These are phyloP conservation scores for Phytophthora colocasiae DNA, from an alignment of 352 stramenopile genomes.

Conservation along the genomic window DNA sequence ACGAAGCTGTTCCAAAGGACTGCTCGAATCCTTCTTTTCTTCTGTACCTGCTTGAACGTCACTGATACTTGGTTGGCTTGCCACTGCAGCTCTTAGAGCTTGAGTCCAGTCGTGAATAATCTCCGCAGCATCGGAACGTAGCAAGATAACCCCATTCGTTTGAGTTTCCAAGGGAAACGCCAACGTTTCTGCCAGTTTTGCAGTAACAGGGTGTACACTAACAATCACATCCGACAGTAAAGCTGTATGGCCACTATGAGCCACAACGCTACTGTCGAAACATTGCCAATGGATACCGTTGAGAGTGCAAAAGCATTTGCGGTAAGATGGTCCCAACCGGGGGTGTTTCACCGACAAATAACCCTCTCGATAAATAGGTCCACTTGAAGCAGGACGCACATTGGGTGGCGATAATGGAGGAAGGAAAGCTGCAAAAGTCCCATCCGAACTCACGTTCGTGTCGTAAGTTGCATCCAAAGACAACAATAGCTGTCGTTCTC, in stretches of 20 bases:
- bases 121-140: constrained; percentile 39
- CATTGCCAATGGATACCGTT: constrained; percentile 39
- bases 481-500: too few relatives aligned
- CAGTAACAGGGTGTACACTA: constrained; percentile 38
- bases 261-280: constrained; percentile 42
- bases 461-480: too few relatives aligned
- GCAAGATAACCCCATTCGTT: constrained; percentile 45
- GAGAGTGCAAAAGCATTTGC: constrained; percentile 50
- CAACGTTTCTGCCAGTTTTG: constrained; percentile 38
- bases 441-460: too few relatives aligned
- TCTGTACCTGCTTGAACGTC: constrained; percentile 1
- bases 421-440: too few relatives aligned
- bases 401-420: too few relatives aligned
- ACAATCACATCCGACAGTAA: constrained; percentile 39
- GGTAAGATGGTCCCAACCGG: too few relatives aligned
- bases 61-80: constrained; percentile 9
- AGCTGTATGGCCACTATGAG: constrained; percentile 13
- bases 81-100: constrained; percentile 27
- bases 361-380: too few relatives aligned
- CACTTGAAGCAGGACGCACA: too few relatives aligned
- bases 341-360: too few relatives aligned
- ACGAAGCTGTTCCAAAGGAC: constrained; percentile 39
- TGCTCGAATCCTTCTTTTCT: constrained; percentile 8
- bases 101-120: constrained; percentile 47
- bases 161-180: constrained; percentile 50